phyloP scores from a whole-genome alignment of 257 asterid genomes.

The Ilex asprella region DNA sequence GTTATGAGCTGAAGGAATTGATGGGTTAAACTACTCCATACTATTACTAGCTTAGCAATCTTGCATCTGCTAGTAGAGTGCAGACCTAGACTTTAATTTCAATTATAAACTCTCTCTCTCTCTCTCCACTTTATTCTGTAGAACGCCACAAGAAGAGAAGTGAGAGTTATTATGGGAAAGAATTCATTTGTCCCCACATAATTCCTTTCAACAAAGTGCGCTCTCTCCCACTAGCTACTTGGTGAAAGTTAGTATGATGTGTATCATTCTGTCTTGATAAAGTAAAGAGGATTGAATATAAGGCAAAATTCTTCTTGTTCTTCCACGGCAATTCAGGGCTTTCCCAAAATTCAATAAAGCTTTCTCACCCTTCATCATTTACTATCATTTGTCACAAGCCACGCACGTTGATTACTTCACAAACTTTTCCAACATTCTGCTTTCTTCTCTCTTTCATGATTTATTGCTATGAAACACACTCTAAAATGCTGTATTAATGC shows the following conservation, averaged over 20 bases:
- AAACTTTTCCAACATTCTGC: background rate
- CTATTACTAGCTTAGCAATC: too few relatives aligned
- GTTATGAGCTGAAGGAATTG: too few relatives aligned
- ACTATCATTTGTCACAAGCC: too few relatives aligned
- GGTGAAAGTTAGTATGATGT: constrained; percentile 6
- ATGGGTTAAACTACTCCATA: too few relatives aligned
- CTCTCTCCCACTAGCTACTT: constrained; percentile 6
- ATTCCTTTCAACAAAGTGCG: constrained; percentile 6
- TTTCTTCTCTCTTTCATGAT: background rate
- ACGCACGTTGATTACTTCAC: background rate
- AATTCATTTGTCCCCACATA: constrained; percentile 7
- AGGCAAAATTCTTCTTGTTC: background rate
- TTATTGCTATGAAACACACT: background rate
- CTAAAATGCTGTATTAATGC: background rate
- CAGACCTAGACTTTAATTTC: too few relatives aligned
- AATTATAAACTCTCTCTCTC: too few relatives aligned
- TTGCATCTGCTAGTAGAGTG: too few relatives aligned
- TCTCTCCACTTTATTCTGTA: constrained; percentile 8
- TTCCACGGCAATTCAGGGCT: background rate
- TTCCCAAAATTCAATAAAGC: background rate
- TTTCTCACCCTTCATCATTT: background rate
- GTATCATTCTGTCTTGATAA: constrained; percentile 14
- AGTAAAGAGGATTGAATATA: constrained; percentile 5
- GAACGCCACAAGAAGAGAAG: background rate
- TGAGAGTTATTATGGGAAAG: background rate